Percentiles rank a stretch among this genome's conserved stretches.
Evolutionary conservation across 257 asterid genomes (phyloP).

Genomic region (Capsicum baccatum): DNA sequence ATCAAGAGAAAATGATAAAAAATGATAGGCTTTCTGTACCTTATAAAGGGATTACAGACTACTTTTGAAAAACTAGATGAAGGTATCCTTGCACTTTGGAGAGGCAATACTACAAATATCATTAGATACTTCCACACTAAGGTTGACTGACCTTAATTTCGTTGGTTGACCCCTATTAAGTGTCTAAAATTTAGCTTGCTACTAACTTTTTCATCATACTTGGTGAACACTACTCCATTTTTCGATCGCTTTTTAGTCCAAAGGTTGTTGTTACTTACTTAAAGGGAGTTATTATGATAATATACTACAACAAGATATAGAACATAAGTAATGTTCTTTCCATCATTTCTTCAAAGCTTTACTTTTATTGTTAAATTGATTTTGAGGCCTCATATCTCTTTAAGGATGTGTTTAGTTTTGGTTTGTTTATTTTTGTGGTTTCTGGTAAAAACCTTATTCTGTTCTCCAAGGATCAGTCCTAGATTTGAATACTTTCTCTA

Average conservation of each 20-base stretch:
- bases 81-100: slow-evolving; percentile 73
- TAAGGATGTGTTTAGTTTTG: neutral
- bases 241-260: neutral
- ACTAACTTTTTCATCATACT: neutral
- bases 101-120: slow-evolving; percentile 75
- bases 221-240: neutral
- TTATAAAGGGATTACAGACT: slow-evolving; percentile 71
- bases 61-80: slow-evolving; percentile 75
- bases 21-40: slow-evolving; percentile 72
- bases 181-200: neutral
- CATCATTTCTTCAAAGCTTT: neutral
- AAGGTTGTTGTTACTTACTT: neutral
- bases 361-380: neutral
- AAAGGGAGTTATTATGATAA: neutral
- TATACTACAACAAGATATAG: neutral
- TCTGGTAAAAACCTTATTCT: neutral
- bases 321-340: neutral
- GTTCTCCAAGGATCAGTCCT: neutral
- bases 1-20: slow-evolving; percentile 80
- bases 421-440: neutral
- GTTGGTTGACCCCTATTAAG: neutral
- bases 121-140: slow-evolving; percentile 85
- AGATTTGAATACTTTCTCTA: neutral
- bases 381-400: slow-evolving; percentile 1
- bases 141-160: slow-evolving; percentile 42